Base-by-base conservation (phyloP, 768 basidiomycete genomes). In the Auricularia sp. region DNA sequence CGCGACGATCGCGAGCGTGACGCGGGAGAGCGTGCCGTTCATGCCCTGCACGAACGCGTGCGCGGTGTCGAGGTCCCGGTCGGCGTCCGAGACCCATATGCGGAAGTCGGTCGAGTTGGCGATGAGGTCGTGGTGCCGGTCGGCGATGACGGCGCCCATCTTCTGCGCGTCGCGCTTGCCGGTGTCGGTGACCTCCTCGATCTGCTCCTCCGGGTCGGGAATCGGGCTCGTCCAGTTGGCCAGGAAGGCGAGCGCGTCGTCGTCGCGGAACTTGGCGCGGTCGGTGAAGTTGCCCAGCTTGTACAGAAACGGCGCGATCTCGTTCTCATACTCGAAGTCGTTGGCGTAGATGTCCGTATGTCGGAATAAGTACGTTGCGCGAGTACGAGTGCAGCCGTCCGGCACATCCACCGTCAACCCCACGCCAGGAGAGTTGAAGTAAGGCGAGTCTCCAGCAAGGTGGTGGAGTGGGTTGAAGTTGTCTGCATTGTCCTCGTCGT, bases 401-500 rank as follows among this genome's bases (percentile, higher is more conserved):
- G 47, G 47, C 18, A 51, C 47, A 3, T 51, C 47, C 18, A 51
- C 47, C 11, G 47, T 51, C 18, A 51, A 18, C 18, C 47, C 47
- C 11, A 18, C 47, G 47, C 47, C 47, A 6, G 47, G 47, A 16
- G 47, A 51, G 47, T 51, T 51, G 47, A 51, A 51, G 47, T 51
- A 51, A 1, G 47, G 47, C 8, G 47, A 51, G 47, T 51, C 47
- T 18, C 47, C 47, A 3, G 47, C 47, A 2, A 51, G 47, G 47
- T 51, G 47, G 47, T 51, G 47, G 11, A 51, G 47, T 1, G 21
- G 18, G 21, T 51, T 18, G 47, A 51, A 51, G 21, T 18, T 18
- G 47, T 51, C 47, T 63, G 33, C 37, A 16, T 64, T 62, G 64
- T 62, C 29, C 33, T 35, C 34, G 61, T 65, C 56, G 18, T 34